Evolutionary conservation across 78 protist genomes (phyloP), one percentile per base, ranked within the genome.

Genomic region (Tieghemostelium lacteum): DNA sequence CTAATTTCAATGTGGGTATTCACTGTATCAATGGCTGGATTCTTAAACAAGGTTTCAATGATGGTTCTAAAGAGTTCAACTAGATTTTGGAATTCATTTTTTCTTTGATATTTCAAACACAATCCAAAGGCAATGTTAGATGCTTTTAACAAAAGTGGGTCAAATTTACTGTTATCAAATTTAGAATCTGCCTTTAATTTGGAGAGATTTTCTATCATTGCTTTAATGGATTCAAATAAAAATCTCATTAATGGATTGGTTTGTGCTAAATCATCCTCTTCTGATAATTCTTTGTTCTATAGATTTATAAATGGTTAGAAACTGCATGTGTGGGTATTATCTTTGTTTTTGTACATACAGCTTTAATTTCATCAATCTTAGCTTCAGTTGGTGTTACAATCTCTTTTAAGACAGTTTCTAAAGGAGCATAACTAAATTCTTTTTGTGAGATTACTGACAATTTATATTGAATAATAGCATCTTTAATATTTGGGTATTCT

Each of bases 91-190:
- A 96, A 95, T 70, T 97, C 99, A 12, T 42, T 77, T 61, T 69
- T 93, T 73, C 98, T 95, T 76, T 85, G 73, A 85, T 96, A 96
- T 40, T 73, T 58, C 55, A n/a, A n/a, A 88, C 98, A 96, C 75
- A 95, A 96, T 17, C 29, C 55, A 52, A 97, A 95, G 29, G 98
- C 97, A 34, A 57, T 87, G 10, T 28, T 50, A 28, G 89, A 49
- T 61, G 36, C 33, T 71, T 57, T 94, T 19, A 50, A 55, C 37
- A 71, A 71, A 50, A 22, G n/a, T 28, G 76, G 31, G 31, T 71
- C 76, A 19, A 71, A 71, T 71, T 52, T 71, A 20, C 64, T 50
- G n/a, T 71, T 60, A 71, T 71, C 76, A 71, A 71, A 71, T 71
- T 71, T 71, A 20, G 31, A n/a, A 36, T 71, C 76, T 50, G 50